These are phyloP conservation scores for Arctium minus DNA, from an alignment of 129 eudicot genomes.

Conservation along the genomic window DNA sequence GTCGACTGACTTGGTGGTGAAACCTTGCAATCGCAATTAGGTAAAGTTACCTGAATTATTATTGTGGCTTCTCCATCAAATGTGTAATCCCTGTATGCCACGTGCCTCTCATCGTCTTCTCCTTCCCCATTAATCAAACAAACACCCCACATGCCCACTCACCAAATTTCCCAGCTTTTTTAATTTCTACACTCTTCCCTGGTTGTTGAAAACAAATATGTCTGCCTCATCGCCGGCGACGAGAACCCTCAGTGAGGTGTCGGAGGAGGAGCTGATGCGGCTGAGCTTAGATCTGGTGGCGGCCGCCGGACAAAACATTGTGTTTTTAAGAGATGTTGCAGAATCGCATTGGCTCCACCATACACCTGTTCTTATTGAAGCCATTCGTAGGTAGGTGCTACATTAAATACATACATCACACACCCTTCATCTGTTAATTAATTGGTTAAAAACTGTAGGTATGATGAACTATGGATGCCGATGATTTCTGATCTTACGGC, in stretches of 20 bases:
- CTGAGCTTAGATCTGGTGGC: conserved; percentile 71
- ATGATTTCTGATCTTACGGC: conserved; percentile 68
- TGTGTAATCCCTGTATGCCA: not conserved
- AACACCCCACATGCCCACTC: not conserved
- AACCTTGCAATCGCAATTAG: not conserved
- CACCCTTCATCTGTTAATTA: not conserved
- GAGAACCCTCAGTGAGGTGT: conserved; percentile 53
- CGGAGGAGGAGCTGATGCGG: conserved; percentile 43
- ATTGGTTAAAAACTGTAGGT: conserved; percentile 35
- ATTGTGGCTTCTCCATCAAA: not conserved
- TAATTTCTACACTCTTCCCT: not conserved
- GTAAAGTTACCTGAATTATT: not conserved
- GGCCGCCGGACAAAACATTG: conserved; percentile 62
- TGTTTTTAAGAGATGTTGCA: conserved; percentile 56
- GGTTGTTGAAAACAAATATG: conserved; percentile 26
- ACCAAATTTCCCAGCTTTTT: not conserved
- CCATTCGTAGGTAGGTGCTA: conserved; percentile 56
- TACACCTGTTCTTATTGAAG: conserved; percentile 49
- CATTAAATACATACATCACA: not conserved
- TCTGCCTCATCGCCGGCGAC: conserved; percentile 45
- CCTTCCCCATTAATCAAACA: not conserved
- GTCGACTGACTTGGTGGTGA: not conserved
- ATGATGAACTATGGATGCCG: conserved; percentile 95
- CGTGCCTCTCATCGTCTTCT: conserved; percentile 7
- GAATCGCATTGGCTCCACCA: conserved; percentile 76